These are phyloP conservation scores for Cladosporium sp. DNA, from an alignment of 2,329 filamentous ascomycete genomes.

Conservation along the genomic window DNA sequence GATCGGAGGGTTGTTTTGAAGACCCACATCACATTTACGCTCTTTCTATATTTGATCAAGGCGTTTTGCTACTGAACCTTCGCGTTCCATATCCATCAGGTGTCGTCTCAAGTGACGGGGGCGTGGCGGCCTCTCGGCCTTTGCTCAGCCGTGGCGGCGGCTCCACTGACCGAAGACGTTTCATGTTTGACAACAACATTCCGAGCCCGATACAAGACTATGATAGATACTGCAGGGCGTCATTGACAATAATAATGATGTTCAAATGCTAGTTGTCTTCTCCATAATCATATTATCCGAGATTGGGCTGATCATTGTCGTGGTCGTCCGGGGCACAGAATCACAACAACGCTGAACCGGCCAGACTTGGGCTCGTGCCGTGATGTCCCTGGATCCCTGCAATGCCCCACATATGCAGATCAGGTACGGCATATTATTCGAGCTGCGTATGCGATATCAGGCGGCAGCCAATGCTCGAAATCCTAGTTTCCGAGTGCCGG, in stretches of 20 bases:
- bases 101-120: background rate
- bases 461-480: background rate
- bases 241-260: no score
- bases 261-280: no score
- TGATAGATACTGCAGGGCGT: no score
- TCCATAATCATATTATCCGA: no score
- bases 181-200: background rate
- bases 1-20: background rate
- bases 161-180: background rate
- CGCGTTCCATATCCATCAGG: background rate
- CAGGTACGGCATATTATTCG: background rate
- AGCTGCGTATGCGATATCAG: background rate
- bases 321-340: background rate
- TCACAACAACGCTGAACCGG: background rate
- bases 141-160: background rate
- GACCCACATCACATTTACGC: background rate
- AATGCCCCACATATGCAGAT: constrained; percentile 3
- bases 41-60: background rate
- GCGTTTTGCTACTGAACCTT: background rate
- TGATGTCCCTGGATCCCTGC: background rate
- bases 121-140: background rate
- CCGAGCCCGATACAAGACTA: no score
- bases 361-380: background rate
- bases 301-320: no score
- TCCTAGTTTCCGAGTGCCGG: background rate